phyloP scores from a whole-genome alignment of 768 basidiomycete species.

The Xerocomellus intermedius region DNA sequence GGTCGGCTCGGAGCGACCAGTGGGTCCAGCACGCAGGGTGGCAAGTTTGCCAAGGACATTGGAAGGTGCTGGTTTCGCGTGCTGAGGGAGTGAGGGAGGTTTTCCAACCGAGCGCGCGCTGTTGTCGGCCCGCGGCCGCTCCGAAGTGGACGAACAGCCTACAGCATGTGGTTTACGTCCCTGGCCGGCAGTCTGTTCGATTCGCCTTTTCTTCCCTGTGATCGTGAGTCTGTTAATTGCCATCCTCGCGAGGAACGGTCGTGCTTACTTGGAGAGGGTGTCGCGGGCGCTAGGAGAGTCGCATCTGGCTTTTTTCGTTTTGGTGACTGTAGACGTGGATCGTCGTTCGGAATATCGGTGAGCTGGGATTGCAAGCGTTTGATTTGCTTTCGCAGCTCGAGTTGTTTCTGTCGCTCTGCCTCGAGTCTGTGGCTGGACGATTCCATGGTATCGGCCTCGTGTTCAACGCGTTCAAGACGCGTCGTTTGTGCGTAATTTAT shows the following conservation, averaged over 20 bases:
- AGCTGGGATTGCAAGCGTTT: constrained; percentile 56
- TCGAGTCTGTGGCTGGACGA: constrained; percentile 46
- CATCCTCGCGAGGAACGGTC: neutral
- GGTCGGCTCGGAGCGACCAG: constrained; percentile 12
- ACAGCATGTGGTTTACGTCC: constrained; percentile 20
- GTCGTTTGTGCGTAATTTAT: constrained; percentile 18
- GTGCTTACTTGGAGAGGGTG: constrained; percentile 68
- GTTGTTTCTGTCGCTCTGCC: constrained; percentile 42
- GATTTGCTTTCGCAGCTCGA: constrained; percentile 55
- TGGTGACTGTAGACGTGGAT: constrained; percentile 36
- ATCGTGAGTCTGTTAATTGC: neutral
- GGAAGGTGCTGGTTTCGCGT: constrained; percentile 46
- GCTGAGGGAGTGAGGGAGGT: constrained; percentile 3
- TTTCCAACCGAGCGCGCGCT: constrained; percentile 8
- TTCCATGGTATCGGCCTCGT: constrained; percentile 43
- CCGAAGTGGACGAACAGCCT: constrained; percentile 7
- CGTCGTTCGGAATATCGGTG: constrained; percentile 31
- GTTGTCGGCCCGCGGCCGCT: constrained; percentile 15
- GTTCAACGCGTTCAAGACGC: constrained; percentile 23
- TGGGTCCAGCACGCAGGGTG: constrained; percentile 28
- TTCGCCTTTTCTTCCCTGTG: constrained; percentile 45
- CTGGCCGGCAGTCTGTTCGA: constrained; percentile 29
- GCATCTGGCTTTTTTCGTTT: constrained; percentile 47
- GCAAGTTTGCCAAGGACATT: constrained; percentile 54
- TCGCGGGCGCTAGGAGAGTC: constrained; percentile 43